Evolutionary conservation across 176 grass and related monocot species (phyloP).

Genomic region (Zoysia japonica): DNA sequence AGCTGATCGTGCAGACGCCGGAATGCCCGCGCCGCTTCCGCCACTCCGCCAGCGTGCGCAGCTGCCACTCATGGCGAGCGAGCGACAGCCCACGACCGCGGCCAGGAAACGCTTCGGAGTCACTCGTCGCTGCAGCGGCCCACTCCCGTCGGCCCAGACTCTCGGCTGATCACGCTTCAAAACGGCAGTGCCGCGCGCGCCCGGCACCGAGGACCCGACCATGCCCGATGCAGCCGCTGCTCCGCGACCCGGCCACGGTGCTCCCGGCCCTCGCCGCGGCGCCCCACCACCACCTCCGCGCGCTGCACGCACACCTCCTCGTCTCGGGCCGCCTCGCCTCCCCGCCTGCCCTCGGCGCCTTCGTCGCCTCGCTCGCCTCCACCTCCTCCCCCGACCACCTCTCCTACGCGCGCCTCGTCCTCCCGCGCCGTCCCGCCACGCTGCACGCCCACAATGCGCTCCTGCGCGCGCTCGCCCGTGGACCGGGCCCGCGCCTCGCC

Average conservation of each 20-base stretch:
- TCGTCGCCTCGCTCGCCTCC: constrained; percentile 50
- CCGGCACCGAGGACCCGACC: too few relatives aligned
- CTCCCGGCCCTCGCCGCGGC: constrained; percentile 36
- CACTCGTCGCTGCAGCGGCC: too few relatives aligned
- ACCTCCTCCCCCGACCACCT: constrained; percentile 37
- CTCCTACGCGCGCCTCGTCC: constrained; percentile 51
- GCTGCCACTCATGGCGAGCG: too few relatives aligned
- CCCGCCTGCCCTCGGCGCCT: constrained; percentile 19
- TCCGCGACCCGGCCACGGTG: background rate
- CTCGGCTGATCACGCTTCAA: too few relatives aligned
- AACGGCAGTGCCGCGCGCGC: too few relatives aligned
- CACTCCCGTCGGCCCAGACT: too few relatives aligned
- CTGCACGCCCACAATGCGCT: constrained; percentile 52
- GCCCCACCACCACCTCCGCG: constrained; percentile 31
- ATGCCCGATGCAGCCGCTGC: too few relatives aligned
- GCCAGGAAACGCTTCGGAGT: too few relatives aligned
- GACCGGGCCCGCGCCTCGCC: constrained; percentile 33
- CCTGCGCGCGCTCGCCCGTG: constrained; percentile 56
- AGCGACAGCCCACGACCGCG: too few relatives aligned
- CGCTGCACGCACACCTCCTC: constrained; percentile 66
- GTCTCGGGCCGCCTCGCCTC: constrained; percentile 48
- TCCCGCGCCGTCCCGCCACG: constrained; percentile 41
- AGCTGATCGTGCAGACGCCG: too few relatives aligned
- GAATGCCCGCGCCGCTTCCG: too few relatives aligned
- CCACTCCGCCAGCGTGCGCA: too few relatives aligned